Evolutionary conservation across 2,329 filamentous ascomycete species (phyloP).

Genomic region (Trichoderma sp.): DNA sequence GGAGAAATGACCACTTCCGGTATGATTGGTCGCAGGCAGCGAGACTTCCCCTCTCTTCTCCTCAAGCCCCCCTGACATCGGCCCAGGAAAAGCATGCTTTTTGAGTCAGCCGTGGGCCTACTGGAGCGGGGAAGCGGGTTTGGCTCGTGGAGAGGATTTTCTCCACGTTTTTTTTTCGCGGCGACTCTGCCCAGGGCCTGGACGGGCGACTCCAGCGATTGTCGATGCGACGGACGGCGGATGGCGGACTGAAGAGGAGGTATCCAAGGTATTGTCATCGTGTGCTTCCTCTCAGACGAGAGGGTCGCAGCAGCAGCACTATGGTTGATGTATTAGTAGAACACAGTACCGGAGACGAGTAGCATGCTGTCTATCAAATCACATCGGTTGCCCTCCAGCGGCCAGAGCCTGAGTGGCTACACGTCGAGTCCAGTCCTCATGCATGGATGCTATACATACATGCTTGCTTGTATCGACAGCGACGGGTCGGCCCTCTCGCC

Average conservation of each 20-base stretch:
- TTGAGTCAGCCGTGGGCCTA: constrained; percentile 8
- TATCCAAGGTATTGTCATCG: background rate
- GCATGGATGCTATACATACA: background rate
- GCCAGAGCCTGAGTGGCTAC: background rate
- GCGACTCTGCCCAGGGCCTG: constrained; percentile 16
- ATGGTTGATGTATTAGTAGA: background rate
- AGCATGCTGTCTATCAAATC: background rate
- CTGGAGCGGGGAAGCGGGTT: constrained; percentile 20
- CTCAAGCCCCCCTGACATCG: background rate
- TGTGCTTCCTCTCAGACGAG: background rate
- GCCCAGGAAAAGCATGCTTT: background rate
- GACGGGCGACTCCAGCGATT: constrained; percentile 4
- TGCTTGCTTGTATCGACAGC: background rate
- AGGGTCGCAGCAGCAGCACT: background rate
- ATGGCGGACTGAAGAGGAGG: background rate
- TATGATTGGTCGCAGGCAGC: constrained; percentile 16
- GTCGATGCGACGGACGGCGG: constrained; percentile 6
- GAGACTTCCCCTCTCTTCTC: background rate
- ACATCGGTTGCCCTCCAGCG: background rate
- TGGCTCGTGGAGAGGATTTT: constrained; percentile 7
- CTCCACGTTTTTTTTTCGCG: constrained; percentile 15
- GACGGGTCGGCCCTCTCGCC: constrained; percentile 15
- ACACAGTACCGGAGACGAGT: background rate
- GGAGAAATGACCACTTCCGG: constrained; percentile 22
- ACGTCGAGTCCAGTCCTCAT: background rate